A percentile compares a stretch with the other conserved stretches of the same genome.
Evolutionary conservation across 345 rosid species (phyloP).

Genomic region (Rhodomyrtus tomentosa): DNA sequence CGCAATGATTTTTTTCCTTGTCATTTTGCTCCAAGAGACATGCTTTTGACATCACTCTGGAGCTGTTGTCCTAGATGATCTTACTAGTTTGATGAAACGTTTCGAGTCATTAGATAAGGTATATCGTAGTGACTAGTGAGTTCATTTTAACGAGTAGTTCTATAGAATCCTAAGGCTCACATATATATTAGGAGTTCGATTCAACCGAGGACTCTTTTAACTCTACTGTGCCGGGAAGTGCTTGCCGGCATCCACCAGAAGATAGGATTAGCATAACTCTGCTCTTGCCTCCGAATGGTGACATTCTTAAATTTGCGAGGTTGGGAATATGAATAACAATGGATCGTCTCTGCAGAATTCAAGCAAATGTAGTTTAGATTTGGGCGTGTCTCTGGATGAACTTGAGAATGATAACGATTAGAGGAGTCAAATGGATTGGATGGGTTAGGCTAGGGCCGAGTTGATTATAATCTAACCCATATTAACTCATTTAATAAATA

Average conservation of each 20-base stretch:
- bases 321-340: background rate
- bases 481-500: no score
- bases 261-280: background rate
- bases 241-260: background rate
- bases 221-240: background rate
- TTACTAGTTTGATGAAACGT: background rate
- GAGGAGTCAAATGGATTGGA: no score
- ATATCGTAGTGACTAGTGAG: background rate
- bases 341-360: conserved; percentile 31
- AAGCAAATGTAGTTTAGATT: conserved; percentile 26
- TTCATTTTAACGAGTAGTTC: background rate
- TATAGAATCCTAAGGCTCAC: background rate
- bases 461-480: no score
- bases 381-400: conserved; percentile 50
- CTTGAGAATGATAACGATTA: conserved; percentile 3
- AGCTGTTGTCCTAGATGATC: background rate
- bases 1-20: fast-evolving
- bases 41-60: background rate
- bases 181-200: background rate
- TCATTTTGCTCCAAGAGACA: background rate
- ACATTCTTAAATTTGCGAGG: background rate
- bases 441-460: no score
- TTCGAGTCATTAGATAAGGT: background rate
- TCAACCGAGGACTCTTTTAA: background rate
- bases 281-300: background rate